A percentile compares a stretch with the other conserved stretches of the same genome.
Evolutionary conservation across 169 alveolate species (phyloP).

Genomic region (Eimeria necatrix): DNA sequence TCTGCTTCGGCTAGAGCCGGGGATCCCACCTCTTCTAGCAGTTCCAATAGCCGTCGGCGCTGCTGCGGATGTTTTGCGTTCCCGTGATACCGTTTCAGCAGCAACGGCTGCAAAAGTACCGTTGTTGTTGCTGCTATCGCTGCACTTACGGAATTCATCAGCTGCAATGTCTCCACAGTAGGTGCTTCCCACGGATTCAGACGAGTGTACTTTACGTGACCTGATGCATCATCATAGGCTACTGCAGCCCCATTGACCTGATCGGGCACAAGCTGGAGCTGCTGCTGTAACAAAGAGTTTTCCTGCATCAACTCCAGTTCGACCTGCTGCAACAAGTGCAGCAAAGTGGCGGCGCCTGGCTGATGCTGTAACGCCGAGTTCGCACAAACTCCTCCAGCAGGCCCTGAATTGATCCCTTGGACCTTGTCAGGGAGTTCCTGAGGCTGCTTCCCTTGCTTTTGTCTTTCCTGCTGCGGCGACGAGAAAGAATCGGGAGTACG

Average conservation of each 20-base stretch:
- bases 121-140: slow-evolving; percentile 66
- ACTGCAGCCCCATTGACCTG: neutral
- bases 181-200: slow-evolving; percentile 20
- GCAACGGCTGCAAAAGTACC: slow-evolving; percentile 51
- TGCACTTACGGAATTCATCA: slow-evolving; percentile 35
- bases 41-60: slow-evolving; percentile 3
- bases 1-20: neutral
- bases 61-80: slow-evolving; percentile 10
- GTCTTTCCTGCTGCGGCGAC: neutral
- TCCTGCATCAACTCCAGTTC: neutral
- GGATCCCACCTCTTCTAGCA: neutral
- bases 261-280: neutral
- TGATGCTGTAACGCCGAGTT: neutral
- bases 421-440: neutral
- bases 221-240: neutral
- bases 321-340: slow-evolving; percentile 15
- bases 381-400: neutral
- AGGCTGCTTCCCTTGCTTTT: slow-evolving; percentile 17
- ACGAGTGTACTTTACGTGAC: slow-evolving; percentile 43
- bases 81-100: neutral
- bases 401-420: neutral
- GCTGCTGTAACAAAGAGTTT: neutral
- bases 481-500: slow-evolving; percentile 30
- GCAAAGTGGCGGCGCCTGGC: slow-evolving; percentile 39
- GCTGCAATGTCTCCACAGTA: slow-evolving; percentile 39